Conservation (phyloP, 345 rosid species). For the Brassica nigra region DNA sequence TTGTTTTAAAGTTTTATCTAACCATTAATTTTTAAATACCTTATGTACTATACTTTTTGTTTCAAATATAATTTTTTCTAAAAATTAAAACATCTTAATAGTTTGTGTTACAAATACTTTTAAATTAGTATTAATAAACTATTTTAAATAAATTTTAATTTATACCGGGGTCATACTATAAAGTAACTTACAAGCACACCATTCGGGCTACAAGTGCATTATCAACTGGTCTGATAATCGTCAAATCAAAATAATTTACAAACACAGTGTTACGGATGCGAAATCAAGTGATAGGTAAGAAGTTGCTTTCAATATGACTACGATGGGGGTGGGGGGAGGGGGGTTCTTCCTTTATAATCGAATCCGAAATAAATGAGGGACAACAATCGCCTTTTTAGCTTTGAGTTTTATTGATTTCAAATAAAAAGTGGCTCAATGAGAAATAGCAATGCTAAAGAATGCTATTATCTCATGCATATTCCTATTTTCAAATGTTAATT, state of each 20-base stretch:
- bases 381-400: constrained; percentile 6
- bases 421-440: background rate
- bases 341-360: constrained; percentile 20
- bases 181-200: background rate
- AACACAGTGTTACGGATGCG: constrained; percentile 18
- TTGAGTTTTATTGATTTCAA: background rate
- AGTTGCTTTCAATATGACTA: constrained; percentile 24
- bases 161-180: no score
- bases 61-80: no score
- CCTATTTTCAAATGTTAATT: background rate
- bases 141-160: no score
- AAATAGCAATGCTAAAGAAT: background rate
- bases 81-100: no score
- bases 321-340: background rate
- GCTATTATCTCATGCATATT: background rate
- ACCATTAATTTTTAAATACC: no score
- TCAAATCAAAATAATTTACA: background rate
- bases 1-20: no score
- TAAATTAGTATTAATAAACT: no score
- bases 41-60: no score
- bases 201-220: background rate
- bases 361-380: background rate
- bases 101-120: no score
- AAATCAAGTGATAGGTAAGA: constrained; percentile 16
- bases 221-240: background rate